Percentiles rank a stretch among this genome's conserved stretches.
Conservation (phyloP, 768 basidiomycete species). For the Lyophyllum semitale region DNA sequence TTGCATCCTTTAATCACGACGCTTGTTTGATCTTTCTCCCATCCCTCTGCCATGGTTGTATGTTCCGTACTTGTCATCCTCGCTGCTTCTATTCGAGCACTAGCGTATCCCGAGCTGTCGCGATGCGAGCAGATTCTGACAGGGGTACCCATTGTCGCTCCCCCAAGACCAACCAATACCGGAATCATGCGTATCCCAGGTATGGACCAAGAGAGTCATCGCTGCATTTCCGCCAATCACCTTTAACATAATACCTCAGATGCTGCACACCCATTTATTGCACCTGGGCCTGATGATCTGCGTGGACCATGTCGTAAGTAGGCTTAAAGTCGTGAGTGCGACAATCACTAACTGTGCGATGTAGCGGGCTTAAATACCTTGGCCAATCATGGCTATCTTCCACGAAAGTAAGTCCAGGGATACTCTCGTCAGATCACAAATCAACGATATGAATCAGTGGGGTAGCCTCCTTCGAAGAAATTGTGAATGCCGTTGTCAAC, state of each 20-base stretch:
- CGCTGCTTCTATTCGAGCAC: neutral
- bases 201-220: neutral
- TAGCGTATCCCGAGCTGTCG: neutral
- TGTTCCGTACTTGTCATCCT: neutral
- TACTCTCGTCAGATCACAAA: neutral
- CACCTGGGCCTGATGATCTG: conserved; percentile 7
- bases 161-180: conserved; percentile 5
- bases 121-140: too few relatives aligned
- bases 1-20: too few relatives aligned
- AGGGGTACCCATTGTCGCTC: conserved; percentile 12
- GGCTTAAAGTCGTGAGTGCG: neutral
- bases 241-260: neutral
- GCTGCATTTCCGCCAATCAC: neutral
- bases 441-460: conserved; percentile 1
- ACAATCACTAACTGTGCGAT: neutral
- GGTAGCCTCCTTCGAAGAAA: conserved; percentile 15
- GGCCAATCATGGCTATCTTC: conserved; percentile 17
- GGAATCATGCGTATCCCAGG: conserved; percentile 16
- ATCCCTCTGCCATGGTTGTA: neutral
- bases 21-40: too few relatives aligned
- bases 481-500: conserved; percentile 7
- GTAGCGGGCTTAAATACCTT: conserved; percentile 17
- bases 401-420: conserved; percentile 12
- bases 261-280: conserved; percentile 9
- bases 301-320: conserved; percentile 19